These are phyloP conservation scores for Ganoderma sinense DNA, from an alignment of 1,284 basidiomycete species.

Conservation along the genomic window DNA sequence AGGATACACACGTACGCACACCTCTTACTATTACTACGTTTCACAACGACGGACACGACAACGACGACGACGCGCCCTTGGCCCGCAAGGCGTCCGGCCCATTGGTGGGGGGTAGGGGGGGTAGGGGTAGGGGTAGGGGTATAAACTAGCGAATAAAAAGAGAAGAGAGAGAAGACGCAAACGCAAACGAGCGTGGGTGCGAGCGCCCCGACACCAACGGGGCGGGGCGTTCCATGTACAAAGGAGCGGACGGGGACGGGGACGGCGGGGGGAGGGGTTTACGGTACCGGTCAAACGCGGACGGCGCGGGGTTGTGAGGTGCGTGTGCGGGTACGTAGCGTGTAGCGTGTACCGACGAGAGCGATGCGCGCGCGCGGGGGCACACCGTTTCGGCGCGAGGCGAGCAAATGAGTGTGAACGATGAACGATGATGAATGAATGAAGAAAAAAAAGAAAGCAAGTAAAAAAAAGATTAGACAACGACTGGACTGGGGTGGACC, in stretches of 20 bases:
- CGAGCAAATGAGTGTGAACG: constrained; percentile 12
- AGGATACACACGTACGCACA: no score
- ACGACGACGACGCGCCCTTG: constrained; percentile 10
- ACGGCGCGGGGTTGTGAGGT: not conserved
- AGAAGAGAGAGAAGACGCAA: not conserved
- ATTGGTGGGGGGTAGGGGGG: no score
- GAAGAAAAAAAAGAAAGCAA: no score
- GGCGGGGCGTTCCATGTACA: constrained; percentile 8
- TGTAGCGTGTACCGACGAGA: not conserved
- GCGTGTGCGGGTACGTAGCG: not conserved
- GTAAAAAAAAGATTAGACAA: constrained; percentile 22
- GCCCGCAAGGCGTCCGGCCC: constrained; percentile 11
- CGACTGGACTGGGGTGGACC: constrained; percentile 22
- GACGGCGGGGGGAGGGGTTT: not conserved
- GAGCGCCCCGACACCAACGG: no score
- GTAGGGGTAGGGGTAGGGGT: no score
- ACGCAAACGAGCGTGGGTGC: constrained; percentile 1
- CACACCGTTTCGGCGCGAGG: not conserved
- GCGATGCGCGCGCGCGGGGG: not conserved
- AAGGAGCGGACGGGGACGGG: constrained; percentile 12
- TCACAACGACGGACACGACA: constrained; percentile 7
- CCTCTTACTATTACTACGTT: constrained; percentile 14
- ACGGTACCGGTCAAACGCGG: not conserved
- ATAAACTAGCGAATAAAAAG: constrained; percentile 12
- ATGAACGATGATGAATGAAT: no score